Evolutionary conservation across 1,139 yeast species (phyloP).

Genomic region (Pichia norvegensis): DNA sequence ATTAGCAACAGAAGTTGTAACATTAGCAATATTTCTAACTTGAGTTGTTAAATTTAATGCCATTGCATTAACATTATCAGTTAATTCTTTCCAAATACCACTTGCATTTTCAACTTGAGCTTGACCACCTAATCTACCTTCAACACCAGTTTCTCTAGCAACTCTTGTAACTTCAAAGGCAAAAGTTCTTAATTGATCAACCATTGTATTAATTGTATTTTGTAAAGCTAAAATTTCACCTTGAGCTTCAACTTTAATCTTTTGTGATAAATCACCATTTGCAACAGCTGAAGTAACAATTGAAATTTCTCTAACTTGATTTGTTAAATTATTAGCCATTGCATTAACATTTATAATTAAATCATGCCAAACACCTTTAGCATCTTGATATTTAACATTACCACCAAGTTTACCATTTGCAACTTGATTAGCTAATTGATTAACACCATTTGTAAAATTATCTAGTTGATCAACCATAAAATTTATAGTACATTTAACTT

Average conservation of each 20-base stretch:
- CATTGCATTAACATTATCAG: conserved; percentile 88
- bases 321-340: conserved; percentile 80
- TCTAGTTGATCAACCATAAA: conserved; percentile 85
- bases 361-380: conserved; percentile 82
- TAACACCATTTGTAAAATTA: conserved; percentile 74
- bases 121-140: conserved; percentile 82
- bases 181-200: conserved; percentile 78
- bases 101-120: conserved; percentile 78
- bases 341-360: conserved; percentile 79
- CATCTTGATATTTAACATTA: conserved; percentile 58
- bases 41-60: conserved; percentile 81
- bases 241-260: conserved; percentile 76
- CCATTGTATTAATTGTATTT: conserved; percentile 79
- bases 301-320: conserved; percentile 79
- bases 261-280: conserved; percentile 66
- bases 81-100: conserved; percentile 84
- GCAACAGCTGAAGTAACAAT: conserved; percentile 85
- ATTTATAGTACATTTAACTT: conserved; percentile 74
- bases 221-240: conserved; percentile 75
- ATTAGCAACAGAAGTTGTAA: conserved; percentile 87
- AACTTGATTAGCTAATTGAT: conserved; percentile 81
- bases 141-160: conserved; percentile 85
- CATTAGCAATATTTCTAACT: conserved; percentile 84
- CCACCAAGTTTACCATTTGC: conserved; percentile 88
- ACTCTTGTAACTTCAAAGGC: conserved; percentile 85